A percentile compares a stretch with the other conserved stretches of the same genome.
Evolutionary conservation across 2,329 filamentous ascomycete species (phyloP).

Genomic region (Harringtonia lauricola): DNA sequence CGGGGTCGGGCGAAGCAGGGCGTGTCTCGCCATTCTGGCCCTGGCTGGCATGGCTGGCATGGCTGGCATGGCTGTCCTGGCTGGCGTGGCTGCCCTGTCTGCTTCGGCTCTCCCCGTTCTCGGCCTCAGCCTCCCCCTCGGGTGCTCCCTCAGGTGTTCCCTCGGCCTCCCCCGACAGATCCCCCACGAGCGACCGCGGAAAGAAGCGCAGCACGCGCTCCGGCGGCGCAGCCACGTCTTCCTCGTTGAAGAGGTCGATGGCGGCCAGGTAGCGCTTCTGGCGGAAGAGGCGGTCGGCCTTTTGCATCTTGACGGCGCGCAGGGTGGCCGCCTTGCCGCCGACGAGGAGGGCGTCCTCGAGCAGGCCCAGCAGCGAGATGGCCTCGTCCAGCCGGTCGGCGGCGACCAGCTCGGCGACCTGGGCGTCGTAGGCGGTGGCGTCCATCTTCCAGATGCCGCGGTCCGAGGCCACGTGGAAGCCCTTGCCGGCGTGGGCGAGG

Average conservation of each 20-base stretch:
- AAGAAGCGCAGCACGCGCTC: constrained; percentile 80
- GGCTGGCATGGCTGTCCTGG: background rate
- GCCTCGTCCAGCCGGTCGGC: constrained; percentile 76
- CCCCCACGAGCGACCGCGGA: constrained; percentile 72
- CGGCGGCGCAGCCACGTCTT: constrained; percentile 79
- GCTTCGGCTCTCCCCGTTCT: constrained; percentile 8
- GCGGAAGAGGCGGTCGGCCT: constrained; percentile 76
- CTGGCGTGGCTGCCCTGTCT: background rate
- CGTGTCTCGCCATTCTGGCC: no score
- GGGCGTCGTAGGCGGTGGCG: constrained; percentile 79
- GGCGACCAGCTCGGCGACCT: constrained; percentile 72
- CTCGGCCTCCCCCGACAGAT: constrained; percentile 46
- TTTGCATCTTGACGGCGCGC: constrained; percentile 80
- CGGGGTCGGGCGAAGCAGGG: background rate
- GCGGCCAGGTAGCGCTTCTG: constrained; percentile 74
- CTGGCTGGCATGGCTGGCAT: background rate
- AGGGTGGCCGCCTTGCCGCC: constrained; percentile 80
- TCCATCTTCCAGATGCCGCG: constrained; percentile 94
- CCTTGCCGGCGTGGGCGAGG: constrained; percentile 90
- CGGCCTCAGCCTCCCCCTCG: constrained; percentile 24
- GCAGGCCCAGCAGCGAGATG: constrained; percentile 75
- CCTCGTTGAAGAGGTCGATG: constrained; percentile 76
- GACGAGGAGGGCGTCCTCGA: constrained; percentile 81
- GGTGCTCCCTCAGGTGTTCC: constrained; percentile 16
- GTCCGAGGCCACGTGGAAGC: constrained; percentile 87